Conservation (phyloP, 139 green algal species). For the Chlamydomonas eustigma region DNA sequence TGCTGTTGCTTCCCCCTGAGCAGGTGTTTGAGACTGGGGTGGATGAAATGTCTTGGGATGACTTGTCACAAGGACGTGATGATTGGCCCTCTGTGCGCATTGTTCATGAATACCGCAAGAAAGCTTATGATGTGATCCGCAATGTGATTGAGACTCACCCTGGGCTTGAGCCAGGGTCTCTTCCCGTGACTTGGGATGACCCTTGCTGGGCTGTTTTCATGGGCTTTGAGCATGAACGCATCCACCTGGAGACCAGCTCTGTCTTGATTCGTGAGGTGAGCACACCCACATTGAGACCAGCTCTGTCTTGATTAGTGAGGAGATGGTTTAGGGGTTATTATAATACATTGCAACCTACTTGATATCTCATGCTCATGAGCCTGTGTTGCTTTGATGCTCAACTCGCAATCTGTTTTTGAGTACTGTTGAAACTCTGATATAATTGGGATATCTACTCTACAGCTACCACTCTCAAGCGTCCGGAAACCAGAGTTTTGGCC, state of each 20-base stretch:
- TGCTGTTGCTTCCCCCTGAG: too few species aligned
- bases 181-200: slow-evolving; percentile 29
- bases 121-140: slow-evolving; percentile 20
- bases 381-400: too few species aligned
- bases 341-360: too few species aligned
- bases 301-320: too few species aligned
- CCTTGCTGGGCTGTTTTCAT: slow-evolving; percentile 69
- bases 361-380: too few species aligned
- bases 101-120: slow-evolving; percentile 41
- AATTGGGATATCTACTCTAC: background rate
- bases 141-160: slow-evolving; percentile 48
- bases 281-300: background rate
- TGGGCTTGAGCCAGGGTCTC: slow-evolving; percentile 30
- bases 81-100: slow-evolving; percentile 57
- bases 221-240: slow-evolving; percentile 80
- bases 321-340: too few species aligned
- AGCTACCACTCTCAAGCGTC: slow-evolving; percentile 57
- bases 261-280: slow-evolving; percentile 65
- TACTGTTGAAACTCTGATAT: background rate
- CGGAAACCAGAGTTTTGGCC: slow-evolving; percentile 67
- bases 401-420: too few species aligned
- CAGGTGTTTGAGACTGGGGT: slow-evolving; percentile 74
- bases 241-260: slow-evolving; percentile 69
- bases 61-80: slow-evolving; percentile 68
- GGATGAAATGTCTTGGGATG: slow-evolving; percentile 83